Conservation (phyloP, 2,329 filamentous ascomycete species). For the Cryphonectria radicalis region DNA sequence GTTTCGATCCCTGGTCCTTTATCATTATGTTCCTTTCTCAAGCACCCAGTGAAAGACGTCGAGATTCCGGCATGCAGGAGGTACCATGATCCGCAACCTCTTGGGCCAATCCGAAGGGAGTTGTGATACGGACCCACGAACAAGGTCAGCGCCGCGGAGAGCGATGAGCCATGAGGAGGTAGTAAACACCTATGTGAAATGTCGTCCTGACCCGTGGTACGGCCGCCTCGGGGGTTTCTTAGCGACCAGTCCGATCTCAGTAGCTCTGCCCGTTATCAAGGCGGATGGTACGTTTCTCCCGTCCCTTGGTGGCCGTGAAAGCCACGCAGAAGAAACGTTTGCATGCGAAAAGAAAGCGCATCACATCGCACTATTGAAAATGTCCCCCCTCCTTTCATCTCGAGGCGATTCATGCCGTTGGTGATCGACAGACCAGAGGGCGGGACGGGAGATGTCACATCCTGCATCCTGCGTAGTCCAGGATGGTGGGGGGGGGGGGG, state of each 20-base stretch:
- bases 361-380: slow-evolving; percentile 7
- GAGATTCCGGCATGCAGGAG: slow-evolving; percentile 19
- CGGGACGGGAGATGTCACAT: not conserved
- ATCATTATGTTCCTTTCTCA: not conserved
- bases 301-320: slow-evolving; percentile 23
- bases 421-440: not conserved
- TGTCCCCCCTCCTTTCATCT: not conserved
- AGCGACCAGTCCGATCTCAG: slow-evolving; percentile 17
- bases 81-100: slow-evolving; percentile 1
- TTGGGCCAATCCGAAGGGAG: not conserved
- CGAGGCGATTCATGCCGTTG: slow-evolving; percentile 3
- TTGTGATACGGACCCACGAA: not conserved
- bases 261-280: slow-evolving; percentile 15
- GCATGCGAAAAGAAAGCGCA: not conserved
- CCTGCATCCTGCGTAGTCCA: not conserved
- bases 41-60: not conserved
- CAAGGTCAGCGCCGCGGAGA: not conserved
- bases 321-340: slow-evolving; percentile 21
- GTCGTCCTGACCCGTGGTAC: slow-evolving; percentile 11
- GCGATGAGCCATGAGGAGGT: slow-evolving; percentile 1
- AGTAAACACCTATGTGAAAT: not conserved
- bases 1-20: slow-evolving; percentile 16
- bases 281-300: slow-evolving; percentile 22
- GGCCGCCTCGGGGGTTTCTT: not conserved
- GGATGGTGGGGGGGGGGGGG: not conserved